These are phyloP conservation scores for Physcomitrium patens DNA, from an alignment of 225 moss, liverwort and hornwort genomes.

Conservation along the genomic window DNA sequence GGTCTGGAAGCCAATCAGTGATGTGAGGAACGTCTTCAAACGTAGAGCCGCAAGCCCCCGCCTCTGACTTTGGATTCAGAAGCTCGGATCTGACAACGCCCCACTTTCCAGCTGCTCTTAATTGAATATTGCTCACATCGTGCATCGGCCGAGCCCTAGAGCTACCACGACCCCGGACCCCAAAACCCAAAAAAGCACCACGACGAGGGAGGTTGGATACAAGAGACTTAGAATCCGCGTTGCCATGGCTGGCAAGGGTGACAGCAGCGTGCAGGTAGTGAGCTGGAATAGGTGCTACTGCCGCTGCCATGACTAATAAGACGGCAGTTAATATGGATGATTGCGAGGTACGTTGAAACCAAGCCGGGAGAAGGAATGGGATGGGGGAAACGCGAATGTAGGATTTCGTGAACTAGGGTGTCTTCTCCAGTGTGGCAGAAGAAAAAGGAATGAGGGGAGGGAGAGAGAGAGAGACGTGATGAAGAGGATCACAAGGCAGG, in stretches of 20 bases:
- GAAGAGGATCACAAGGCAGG: too few species aligned
- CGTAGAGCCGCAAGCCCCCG: neutral
- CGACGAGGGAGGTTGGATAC: too few species aligned
- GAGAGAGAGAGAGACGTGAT: too few species aligned
- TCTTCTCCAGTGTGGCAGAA: neutral
- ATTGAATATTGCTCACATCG: neutral
- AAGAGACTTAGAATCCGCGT: too few species aligned
- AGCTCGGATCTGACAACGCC: neutral
- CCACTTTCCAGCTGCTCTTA: neutral
- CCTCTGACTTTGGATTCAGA: neutral
- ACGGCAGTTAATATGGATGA: neutral
- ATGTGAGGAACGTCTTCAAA: constrained; percentile 31
- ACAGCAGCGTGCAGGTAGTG: too few species aligned
- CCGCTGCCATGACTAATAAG: neutral
- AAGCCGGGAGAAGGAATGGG: too few species aligned
- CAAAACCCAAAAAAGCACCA: neutral
- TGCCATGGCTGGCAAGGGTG: too few species aligned
- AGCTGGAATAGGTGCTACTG: neutral
- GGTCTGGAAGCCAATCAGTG: constrained; percentile 30
- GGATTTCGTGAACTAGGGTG: too few species aligned
- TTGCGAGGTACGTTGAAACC: too few species aligned
- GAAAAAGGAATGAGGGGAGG: neutral
- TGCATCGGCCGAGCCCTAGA: neutral
- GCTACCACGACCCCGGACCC: neutral
- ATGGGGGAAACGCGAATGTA: too few species aligned